Evolutionary conservation across 2,329 filamentous ascomycete genomes (phyloP), one percentile per base, ranked within the genome.

Genomic region (Hyphodiscus sp.): DNA sequence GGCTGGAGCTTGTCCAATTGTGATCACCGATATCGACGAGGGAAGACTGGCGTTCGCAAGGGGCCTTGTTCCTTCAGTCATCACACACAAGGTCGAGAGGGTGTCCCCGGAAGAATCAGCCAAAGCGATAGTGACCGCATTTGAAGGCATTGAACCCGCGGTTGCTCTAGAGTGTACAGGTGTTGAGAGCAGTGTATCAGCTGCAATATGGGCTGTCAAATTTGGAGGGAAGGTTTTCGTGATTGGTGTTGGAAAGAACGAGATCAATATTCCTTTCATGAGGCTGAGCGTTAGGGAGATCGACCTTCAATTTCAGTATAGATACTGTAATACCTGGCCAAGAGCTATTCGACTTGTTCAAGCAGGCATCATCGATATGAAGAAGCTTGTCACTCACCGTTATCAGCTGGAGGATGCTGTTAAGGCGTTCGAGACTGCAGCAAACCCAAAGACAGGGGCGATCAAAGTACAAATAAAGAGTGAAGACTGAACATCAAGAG

Each of bases 141-240:
- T 94, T 63, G 88, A 86, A 30, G 89, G 87, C 23, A 75, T 92
- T 61, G 89, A 95, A 73, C 91, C 92, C 0, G 80, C 85, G 18
- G 75, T 96, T 50, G 85, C 85, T 13, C 80, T 97, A 72, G 92
- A 97, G 73, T 97, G 92, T 76, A 97, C 94, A 0, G 94, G 94
- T 49, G 90, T 96, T 16, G 91, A 96, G 76, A 89, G 85, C 73
- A 91, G 86, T 70, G 87, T 97, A 65, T 82, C 83, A 6, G 79
- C 88, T 26, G 90, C 91, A 50, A 92, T 96, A 69, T 94, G 91
- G 80, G 85, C 89, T 10, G 82, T 87, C 69, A 95, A 92, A 74
- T 97, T 97, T 66, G 94, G 92, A 61, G 92, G 94, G 64, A 96
- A 95, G 73, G 92, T 97, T 51, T 97, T 97, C 68, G 87, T 97